These are phyloP conservation scores for Phytophthora hibernalis DNA, from an alignment of 352 stramenopile genomes.

Conservation along the genomic window DNA sequence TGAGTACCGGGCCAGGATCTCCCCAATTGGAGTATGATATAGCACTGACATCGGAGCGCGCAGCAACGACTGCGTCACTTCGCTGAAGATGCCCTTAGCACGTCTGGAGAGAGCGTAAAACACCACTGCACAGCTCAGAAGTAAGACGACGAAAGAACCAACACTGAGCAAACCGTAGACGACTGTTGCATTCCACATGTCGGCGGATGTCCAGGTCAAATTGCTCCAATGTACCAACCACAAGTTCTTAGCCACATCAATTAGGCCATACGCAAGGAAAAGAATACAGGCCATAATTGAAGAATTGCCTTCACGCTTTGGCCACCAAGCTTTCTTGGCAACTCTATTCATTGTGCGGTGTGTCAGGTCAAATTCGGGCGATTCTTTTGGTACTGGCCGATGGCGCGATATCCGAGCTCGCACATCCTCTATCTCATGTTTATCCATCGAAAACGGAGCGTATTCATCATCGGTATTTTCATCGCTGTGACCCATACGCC, in stretches of 20 bases:
- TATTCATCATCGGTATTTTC: conserved; percentile 11
- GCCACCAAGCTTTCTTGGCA: conserved; percentile 37
- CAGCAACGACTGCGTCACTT: conserved; percentile 41
- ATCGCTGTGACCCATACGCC: conserved; percentile 23
- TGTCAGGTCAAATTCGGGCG: conserved; percentile 18
- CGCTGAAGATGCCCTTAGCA: conserved; percentile 37
- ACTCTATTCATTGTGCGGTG: conserved; percentile 27
- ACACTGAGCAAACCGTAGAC: conserved; percentile 43
- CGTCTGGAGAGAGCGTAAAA: conserved; percentile 38
- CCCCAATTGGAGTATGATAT: conserved; percentile 48
- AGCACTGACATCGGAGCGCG: conserved; percentile 43
- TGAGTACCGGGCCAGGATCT: conserved; percentile 45
- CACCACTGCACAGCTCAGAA: conserved; percentile 35
- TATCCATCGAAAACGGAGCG: conserved; percentile 18
- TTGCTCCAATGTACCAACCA: conserved; percentile 52
- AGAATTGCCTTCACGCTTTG: conserved; percentile 11
- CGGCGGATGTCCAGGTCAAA: conserved; percentile 20
- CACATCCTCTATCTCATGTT: conserved; percentile 9
- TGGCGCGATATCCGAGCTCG: conserved; percentile 17
- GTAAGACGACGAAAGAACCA: conserved; percentile 32
- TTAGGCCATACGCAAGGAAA: conserved; percentile 34
- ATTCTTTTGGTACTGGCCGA: conserved; percentile 3
- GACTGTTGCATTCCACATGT: conserved; percentile 40
- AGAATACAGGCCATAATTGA: conserved; percentile 19
- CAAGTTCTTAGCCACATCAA: conserved; percentile 45